Evolutionary conservation across 805 yeast species (phyloP).

Genomic region (Metschnikowia peoriensis): DNA sequence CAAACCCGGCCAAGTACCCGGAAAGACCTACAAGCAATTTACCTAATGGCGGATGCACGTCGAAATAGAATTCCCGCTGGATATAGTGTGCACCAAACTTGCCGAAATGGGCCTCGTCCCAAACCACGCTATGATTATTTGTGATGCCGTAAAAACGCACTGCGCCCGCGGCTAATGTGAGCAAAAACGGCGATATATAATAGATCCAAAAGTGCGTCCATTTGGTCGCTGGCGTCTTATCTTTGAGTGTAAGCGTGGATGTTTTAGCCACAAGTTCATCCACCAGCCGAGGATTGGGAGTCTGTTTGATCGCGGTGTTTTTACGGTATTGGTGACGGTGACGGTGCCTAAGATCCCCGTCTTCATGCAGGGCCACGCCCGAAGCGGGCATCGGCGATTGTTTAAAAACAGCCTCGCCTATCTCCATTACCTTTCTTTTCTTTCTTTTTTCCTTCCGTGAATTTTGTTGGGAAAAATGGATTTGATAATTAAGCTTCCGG

Average conservation of each 20-base stretch:
- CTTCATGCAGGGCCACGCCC: background rate
- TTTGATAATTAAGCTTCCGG: too few species aligned
- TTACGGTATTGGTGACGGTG: background rate
- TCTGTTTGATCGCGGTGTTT: background rate
- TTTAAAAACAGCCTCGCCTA: slow-evolving; percentile 2
- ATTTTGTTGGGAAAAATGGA: too few species aligned
- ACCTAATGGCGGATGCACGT: slow-evolving; percentile 97
- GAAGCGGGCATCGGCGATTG: background rate
- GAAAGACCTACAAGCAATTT: slow-evolving; percentile 88
- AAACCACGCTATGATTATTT: slow-evolving; percentile 68
- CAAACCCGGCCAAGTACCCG: slow-evolving; percentile 84
- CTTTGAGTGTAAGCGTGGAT: slow-evolving; percentile 13
- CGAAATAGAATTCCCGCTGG: slow-evolving; percentile 86
- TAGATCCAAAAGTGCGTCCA: slow-evolving; percentile 4
- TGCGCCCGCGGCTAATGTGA: slow-evolving; percentile 16
- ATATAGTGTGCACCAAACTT: slow-evolving; percentile 92
- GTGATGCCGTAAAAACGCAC: slow-evolving; percentile 62
- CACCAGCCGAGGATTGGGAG: slow-evolving; percentile 1
- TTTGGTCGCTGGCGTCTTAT: background rate
- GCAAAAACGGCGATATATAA: slow-evolving; percentile 10
- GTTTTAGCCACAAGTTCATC: slow-evolving; percentile 20
- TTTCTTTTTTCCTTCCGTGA: too few species aligned
- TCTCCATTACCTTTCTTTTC: background rate
- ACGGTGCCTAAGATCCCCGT: background rate
- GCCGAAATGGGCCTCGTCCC: slow-evolving; percentile 99